A percentile compares a stretch with the other conserved stretches of the same genome.
Conservation (phyloP, 2,329 filamentous ascomycete species). For the Aspergillus ustus region DNA sequence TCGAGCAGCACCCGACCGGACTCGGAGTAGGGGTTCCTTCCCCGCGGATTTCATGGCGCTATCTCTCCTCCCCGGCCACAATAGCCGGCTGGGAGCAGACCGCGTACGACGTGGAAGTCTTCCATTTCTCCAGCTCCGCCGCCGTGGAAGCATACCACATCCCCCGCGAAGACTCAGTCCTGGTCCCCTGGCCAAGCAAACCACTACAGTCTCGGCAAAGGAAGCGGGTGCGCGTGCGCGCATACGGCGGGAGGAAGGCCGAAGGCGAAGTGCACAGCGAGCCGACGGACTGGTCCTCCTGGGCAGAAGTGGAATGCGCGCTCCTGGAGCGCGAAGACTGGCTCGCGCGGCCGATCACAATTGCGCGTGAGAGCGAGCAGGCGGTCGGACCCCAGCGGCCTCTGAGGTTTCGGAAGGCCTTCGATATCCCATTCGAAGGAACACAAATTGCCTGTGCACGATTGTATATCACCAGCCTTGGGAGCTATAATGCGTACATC, state of each 20-base stretch:
- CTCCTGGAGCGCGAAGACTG: not conserved
- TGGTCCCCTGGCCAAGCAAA: conserved; percentile 2
- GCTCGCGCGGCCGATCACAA: too few species aligned
- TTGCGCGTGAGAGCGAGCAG: too few species aligned
- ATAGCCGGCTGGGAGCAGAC: not conserved
- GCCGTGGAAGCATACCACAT: not conserved
- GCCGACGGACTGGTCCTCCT: not conserved
- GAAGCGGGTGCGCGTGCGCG: conserved; percentile 2
- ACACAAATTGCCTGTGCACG: too few species aligned
- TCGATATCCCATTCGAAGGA: not conserved
- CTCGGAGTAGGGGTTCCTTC: not conserved
- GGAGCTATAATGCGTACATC: not conserved
- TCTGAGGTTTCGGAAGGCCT: conserved; percentile 1
- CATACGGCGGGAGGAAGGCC: not conserved
- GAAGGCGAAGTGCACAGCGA: not conserved
- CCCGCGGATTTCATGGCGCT: not conserved
- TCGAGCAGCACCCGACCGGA: conserved; percentile 4
- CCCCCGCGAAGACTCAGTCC: not conserved
- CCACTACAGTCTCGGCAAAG: not conserved
- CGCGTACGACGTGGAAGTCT: not conserved
- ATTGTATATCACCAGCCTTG: conserved; percentile 5
- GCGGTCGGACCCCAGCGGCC: not conserved
- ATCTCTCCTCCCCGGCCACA: not conserved
- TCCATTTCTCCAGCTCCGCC: too few species aligned
- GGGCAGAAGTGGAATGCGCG: conserved; percentile 1